A percentile compares a stretch with the other conserved stretches of the same genome.
These are phyloP conservation scores for Capsicum rhomboideum DNA, from an alignment of 257 asterid species.

Conservation along the genomic window DNA sequence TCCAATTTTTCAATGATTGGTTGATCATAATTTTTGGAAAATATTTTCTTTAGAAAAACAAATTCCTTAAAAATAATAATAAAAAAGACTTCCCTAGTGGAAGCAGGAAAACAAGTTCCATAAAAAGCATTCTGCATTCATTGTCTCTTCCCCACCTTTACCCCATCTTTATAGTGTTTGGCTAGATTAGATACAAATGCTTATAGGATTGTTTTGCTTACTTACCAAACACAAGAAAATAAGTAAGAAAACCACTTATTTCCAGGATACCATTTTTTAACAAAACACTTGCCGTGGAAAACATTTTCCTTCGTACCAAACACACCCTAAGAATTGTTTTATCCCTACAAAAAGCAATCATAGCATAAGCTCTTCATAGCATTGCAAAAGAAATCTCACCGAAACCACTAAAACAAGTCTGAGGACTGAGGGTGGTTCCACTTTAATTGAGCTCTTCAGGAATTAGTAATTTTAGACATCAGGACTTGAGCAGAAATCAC, in stretches of 20 bases:
- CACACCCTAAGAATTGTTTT: too few relatives aligned
- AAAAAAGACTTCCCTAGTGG: neutral
- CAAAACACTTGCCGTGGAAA: too few relatives aligned
- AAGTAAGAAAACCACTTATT: neutral
- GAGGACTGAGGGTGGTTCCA: too few relatives aligned
- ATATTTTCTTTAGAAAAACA: neutral
- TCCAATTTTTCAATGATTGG: neutral
- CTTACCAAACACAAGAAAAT: neutral
- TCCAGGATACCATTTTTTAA: too few relatives aligned
- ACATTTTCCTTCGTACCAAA: too few relatives aligned
- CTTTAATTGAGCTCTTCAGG: too few relatives aligned
- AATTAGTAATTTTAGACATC: too few relatives aligned
- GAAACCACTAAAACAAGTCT: too few relatives aligned
- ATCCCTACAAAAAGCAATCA: too few relatives aligned
- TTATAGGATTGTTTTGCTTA: neutral
- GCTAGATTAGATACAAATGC: neutral
- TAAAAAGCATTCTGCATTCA: neutral
- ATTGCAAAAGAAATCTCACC: too few relatives aligned
- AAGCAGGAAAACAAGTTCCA: neutral
- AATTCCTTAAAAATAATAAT: neutral
- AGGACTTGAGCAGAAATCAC: too few relatives aligned
- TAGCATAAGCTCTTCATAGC: too few relatives aligned
- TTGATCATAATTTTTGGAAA: neutral
- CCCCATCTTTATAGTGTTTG: neutral
- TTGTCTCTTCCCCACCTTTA: neutral